Conservation (phyloP, 2,329 filamentous ascomycete genomes). For the Sodiomyces alkalinus region DNA sequence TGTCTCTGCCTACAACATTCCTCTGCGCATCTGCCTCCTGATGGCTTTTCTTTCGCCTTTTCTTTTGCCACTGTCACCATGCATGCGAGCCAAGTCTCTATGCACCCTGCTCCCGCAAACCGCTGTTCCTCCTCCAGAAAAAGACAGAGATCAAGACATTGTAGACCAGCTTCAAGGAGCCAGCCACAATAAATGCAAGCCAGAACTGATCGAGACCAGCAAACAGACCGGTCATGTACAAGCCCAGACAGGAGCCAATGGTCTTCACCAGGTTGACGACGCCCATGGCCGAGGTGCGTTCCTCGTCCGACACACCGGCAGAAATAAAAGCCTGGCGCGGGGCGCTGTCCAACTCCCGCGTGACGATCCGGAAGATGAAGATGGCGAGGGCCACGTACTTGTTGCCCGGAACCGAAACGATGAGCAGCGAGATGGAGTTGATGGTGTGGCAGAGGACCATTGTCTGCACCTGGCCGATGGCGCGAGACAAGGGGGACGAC, state of each 20-base stretch:
- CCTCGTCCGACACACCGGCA: constrained; percentile 44
- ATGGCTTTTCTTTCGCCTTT: too few relatives aligned
- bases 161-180: constrained; percentile 36
- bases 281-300: constrained; percentile 60
- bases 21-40: too few relatives aligned
- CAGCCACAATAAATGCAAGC: constrained; percentile 46
- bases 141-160: too few relatives aligned
- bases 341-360: constrained; percentile 54
- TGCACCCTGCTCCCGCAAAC: too few relatives aligned
- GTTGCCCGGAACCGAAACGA: constrained; percentile 36
- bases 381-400: constrained; percentile 41
- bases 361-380: constrained; percentile 44
- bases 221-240: constrained; percentile 38
- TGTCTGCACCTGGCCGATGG: constrained; percentile 51
- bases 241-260: constrained; percentile 36
- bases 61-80: too few relatives aligned
- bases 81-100: too few relatives aligned
- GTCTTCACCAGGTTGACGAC: constrained; percentile 57
- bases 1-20: too few relatives aligned
- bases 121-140: too few relatives aligned
- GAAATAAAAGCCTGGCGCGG: constrained; percentile 57
- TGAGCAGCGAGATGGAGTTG: constrained; percentile 49
- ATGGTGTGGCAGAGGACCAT: constrained; percentile 66
- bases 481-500: constrained; percentile 36
- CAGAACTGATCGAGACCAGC: constrained; percentile 38